Evolutionary conservation across 495 filamentous ascomycete species (phyloP).

Genomic region (Penicilliopsis zonata): DNA sequence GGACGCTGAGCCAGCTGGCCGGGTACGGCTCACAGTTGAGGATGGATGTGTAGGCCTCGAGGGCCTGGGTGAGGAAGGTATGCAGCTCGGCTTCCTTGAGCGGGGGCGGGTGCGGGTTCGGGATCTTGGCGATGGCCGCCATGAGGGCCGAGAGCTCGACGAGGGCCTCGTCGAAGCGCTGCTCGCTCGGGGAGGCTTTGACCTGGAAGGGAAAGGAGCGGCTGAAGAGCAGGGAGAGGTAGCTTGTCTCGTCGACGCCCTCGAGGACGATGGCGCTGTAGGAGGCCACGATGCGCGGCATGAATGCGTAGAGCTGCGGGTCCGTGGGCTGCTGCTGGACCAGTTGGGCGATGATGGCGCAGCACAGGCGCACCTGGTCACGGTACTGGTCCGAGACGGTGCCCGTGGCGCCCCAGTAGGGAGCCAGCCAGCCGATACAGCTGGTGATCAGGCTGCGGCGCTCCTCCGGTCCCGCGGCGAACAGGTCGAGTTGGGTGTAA

Average conservation of each 20-base stretch:
- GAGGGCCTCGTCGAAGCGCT: slow-evolving; percentile 75
- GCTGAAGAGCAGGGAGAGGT: slow-evolving; percentile 79
- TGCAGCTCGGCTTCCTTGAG: slow-evolving; percentile 66
- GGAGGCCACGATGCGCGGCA: slow-evolving; percentile 82
- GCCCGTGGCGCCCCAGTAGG: slow-evolving; percentile 76
- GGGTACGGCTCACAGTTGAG: slow-evolving; percentile 86
- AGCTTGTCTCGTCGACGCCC: slow-evolving; percentile 49
- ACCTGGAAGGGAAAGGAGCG: slow-evolving; percentile 81
- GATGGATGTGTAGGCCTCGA: slow-evolving; percentile 77
- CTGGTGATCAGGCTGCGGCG: slow-evolving; percentile 62
- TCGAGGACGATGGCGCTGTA: slow-evolving; percentile 64
- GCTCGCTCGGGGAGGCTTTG: slow-evolving; percentile 46
- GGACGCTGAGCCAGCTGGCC: slow-evolving; percentile 76
- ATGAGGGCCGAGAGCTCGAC: slow-evolving; percentile 83
- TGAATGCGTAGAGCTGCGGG: slow-evolving; percentile 73
- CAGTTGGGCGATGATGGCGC: slow-evolving; percentile 79
- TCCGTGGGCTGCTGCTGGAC: slow-evolving; percentile 64
- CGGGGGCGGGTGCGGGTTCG: slow-evolving; percentile 36
- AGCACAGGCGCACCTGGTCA: slow-evolving; percentile 86
- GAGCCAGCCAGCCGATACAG: slow-evolving; percentile 81
- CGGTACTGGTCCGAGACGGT: slow-evolving; percentile 75
- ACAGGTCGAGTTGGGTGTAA: slow-evolving; percentile 67
- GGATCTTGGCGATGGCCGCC: slow-evolving; percentile 63
- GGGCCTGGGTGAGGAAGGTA: slow-evolving; percentile 55
- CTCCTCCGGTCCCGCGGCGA: slow-evolving; percentile 65